Conservation (phyloP, 495 filamentous ascomycete genomes). For the Tetracladium marchalianum region DNA sequence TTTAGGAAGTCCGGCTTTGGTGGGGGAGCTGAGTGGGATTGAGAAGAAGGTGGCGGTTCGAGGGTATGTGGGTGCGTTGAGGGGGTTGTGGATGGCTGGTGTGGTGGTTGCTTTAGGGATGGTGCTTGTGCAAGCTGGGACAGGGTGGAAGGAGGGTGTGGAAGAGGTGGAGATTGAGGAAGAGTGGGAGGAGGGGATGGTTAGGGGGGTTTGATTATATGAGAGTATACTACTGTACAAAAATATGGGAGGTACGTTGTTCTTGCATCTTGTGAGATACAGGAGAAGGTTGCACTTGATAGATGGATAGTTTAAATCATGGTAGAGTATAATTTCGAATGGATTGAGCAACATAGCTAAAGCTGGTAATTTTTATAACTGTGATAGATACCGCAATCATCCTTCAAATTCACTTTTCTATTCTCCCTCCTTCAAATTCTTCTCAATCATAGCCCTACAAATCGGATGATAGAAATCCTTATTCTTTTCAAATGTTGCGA, state of each 20-base stretch:
- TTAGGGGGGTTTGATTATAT: neutral
- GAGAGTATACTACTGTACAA: too few relatives aligned
- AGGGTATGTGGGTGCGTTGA: conserved; percentile 52
- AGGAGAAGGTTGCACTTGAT: too few relatives aligned
- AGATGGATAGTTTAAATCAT: too few relatives aligned
- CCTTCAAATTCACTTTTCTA: too few relatives aligned
- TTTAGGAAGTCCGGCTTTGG: conserved; percentile 57
- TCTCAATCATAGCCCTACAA: conserved; percentile 71
- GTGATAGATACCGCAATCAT: too few relatives aligned
- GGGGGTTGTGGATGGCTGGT: conserved; percentile 46
- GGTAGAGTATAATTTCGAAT: too few relatives aligned
- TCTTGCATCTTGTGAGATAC: neutral
- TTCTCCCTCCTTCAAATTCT: conserved; percentile 46
- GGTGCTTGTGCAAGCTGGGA: conserved; percentile 52
- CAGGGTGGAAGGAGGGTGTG: conserved; percentile 47
- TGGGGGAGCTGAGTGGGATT: conserved; percentile 35
- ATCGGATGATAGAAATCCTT: conserved; percentile 94
- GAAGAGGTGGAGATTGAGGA: neutral
- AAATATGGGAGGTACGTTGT: too few relatives aligned
- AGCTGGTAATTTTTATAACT: too few relatives aligned
- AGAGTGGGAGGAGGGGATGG: conserved; percentile 16
- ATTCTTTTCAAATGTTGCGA: conserved; percentile 77
- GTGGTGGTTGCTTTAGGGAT: conserved; percentile 44
- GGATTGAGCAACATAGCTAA: too few relatives aligned
- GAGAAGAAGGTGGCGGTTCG: conserved; percentile 52